Conservation (phyloP, 1,139 yeast species). For the Lodderomyces metapsilosis region DNA sequence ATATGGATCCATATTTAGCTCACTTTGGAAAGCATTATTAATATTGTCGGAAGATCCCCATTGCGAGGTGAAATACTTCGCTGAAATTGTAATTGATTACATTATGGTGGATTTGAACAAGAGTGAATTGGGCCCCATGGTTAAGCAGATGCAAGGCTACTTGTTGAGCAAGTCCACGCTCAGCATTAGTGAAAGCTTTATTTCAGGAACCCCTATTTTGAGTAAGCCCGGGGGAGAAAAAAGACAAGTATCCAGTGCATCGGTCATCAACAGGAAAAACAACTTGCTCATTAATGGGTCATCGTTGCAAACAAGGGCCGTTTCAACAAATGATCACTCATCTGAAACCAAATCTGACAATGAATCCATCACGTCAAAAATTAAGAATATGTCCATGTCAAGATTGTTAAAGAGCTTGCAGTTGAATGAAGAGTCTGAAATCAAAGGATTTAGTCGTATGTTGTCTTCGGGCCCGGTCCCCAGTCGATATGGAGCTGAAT, state of each 20-base stretch:
- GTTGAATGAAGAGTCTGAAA: slow-evolving; percentile 40
- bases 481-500: slow-evolving; percentile 50
- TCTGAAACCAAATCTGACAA: slow-evolving; percentile 22
- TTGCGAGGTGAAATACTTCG: slow-evolving; percentile 71
- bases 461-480: slow-evolving; percentile 42
- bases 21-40: slow-evolving; percentile 83
- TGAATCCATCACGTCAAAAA: slow-evolving; percentile 37
- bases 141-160: slow-evolving; percentile 63
- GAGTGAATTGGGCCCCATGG: slow-evolving; percentile 65
- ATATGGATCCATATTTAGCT: slow-evolving; percentile 82
- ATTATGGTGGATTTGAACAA: slow-evolving; percentile 65
- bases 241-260: slow-evolving; percentile 33
- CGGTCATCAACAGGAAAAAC: slow-evolving; percentile 28
- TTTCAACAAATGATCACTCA: slow-evolving; percentile 22
- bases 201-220: slow-evolving; percentile 33
- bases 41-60: slow-evolving; percentile 89
- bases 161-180: slow-evolving; percentile 52
- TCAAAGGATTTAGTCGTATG: slow-evolving; percentile 38
- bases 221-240: slow-evolving; percentile 24
- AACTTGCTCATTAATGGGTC: slow-evolving; percentile 33
- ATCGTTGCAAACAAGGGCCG: slow-evolving; percentile 27
- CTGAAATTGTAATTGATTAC: slow-evolving; percentile 74
- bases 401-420: slow-evolving; percentile 44
- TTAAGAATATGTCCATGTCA: slow-evolving; percentile 42
- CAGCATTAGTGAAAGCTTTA: slow-evolving; percentile 41